phyloP scores from a whole-genome alignment of 176 grass and related monocot genomes.

The Eleusine indica region DNA sequence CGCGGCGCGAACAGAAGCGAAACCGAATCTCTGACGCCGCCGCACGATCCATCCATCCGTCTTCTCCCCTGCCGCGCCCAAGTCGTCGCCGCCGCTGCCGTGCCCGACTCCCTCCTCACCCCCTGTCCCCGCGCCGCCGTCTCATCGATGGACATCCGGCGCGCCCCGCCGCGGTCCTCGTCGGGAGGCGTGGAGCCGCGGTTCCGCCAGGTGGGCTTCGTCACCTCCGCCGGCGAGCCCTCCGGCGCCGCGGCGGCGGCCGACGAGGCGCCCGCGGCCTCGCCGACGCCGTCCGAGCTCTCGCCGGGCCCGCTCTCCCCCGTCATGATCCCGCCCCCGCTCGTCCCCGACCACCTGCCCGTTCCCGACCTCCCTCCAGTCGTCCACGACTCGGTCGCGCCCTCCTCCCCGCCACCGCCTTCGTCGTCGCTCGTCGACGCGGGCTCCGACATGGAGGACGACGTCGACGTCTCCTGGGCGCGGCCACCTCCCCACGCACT shows the following conservation, averaged over 20 bases:
- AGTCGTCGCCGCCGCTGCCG: not conserved
- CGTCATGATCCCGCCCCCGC: conserved; percentile 79
- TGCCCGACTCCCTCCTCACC: not conserved
- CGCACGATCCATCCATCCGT: not conserved
- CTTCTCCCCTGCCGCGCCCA: not conserved
- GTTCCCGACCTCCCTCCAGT: not conserved
- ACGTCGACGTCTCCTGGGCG: conserved; percentile 36
- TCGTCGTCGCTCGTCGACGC: not conserved
- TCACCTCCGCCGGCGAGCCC: conserved; percentile 41
- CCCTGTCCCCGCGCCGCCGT: not conserved
- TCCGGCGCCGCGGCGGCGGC: not conserved
- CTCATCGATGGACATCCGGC: conserved; percentile 58
- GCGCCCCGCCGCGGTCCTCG: conserved; percentile 34
- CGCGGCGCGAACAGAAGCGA: not conserved
- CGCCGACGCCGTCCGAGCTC: conserved; percentile 16
- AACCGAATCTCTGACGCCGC: not conserved
- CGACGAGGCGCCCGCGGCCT: not conserved
- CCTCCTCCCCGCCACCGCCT: conserved; percentile 15
- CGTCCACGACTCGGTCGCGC: not conserved
- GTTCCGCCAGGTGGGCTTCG: conserved; percentile 72
- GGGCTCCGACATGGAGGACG: conserved; percentile 33
- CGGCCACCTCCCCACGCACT: conserved; percentile 11
- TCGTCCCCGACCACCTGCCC: conserved; percentile 14
- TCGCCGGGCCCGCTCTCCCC: conserved; percentile 51
- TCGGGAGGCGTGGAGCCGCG: conserved; percentile 55